These are phyloP conservation scores for Rhizopus microsporus DNA, from an alignment of 371 early-diverging fungal species.

Conservation along the genomic window DNA sequence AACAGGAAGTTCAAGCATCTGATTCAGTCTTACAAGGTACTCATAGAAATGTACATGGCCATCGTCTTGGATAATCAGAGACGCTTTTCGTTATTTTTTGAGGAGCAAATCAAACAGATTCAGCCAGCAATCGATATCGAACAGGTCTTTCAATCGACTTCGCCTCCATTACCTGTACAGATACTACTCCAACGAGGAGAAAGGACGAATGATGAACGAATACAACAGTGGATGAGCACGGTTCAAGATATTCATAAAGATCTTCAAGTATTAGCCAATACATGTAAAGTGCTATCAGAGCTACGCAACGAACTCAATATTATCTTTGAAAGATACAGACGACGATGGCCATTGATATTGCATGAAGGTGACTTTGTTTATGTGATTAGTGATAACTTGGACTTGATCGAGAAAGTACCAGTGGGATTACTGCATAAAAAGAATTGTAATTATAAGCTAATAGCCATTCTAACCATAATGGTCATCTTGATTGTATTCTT, in stretches of 20 bases:
- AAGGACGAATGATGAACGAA: not conserved
- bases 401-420: slow-evolving; percentile 2
- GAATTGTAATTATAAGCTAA: not conserved
- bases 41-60: not conserved
- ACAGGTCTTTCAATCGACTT: not conserved
- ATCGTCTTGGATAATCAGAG: not conserved
- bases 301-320: not conserved
- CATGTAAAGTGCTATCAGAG: not conserved
- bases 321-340: slow-evolving; percentile 4
- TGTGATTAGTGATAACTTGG: slow-evolving; percentile 8
- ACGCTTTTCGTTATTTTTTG: slow-evolving; percentile 2
- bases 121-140: not conserved
- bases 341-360: slow-evolving; percentile 8
- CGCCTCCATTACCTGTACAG: not conserved
- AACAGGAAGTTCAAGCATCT: not conserved
- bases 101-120: not conserved
- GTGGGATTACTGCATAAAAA: slow-evolving; percentile 2
- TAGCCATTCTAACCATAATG: not conserved
- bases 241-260: not conserved
- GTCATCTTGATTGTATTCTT: not conserved
- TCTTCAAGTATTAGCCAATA: not conserved
- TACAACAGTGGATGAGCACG: not conserved
- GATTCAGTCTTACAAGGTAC: not conserved
- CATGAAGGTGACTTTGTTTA: slow-evolving; percentile 5
- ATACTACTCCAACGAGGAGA: not conserved